Base-by-base conservation (phyloP, 176 grass and related monocot genomes). In the Raddia distichophylla region DNA sequence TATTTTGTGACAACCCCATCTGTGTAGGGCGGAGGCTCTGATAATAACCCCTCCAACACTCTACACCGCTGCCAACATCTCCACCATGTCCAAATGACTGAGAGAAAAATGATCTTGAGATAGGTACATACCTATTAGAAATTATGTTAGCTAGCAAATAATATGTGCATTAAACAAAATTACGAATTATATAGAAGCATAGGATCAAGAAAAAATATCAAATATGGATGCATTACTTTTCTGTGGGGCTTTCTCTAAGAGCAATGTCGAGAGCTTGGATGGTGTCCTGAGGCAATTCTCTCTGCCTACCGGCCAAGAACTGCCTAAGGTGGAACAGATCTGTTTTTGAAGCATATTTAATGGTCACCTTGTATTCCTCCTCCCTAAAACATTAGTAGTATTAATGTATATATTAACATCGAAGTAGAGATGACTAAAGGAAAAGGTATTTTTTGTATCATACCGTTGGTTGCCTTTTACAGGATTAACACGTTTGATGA, bases 1-100 rank as follows among this genome's bases (percentile, higher is more conserved):
- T 83, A 37, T 98, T 98, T 4, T 93, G 57, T 3, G 90, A 91
- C 5, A 93, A 8, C 10, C 95, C 90, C 95, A 98, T 98, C 76
- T 98, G 95, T 5, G 92, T 89, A 20, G 88, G 86, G 8, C 92
- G 88, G 12, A 98, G 53, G 59, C 92, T 98, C 50, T 98, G 95
- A 47, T 93, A 98, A 73, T 83, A 98, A 0, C 92, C 95, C 46
- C 86, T 88, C 95, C 92, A 93, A 85, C 83, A 93, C 74, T 98
- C 90, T 3, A 89, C 65, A 44, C 92, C 92, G 0, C 52, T 78
- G 37, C 84, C 92, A 62, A 98, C 80, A 0, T 71, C 17, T 17
- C 67, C 58, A 3, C 73, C 59, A 53, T 70, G 43, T 46, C 74
- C 72, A 70, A 97, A 94, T 17, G 10, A 22, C 20, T 71, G 55